A percentile compares a stretch with the other conserved stretches of the same genome.
Evolutionary conservation across 805 yeast genomes (phyloP).

Genomic region (Nakazawaea wyomingensis): DNA sequence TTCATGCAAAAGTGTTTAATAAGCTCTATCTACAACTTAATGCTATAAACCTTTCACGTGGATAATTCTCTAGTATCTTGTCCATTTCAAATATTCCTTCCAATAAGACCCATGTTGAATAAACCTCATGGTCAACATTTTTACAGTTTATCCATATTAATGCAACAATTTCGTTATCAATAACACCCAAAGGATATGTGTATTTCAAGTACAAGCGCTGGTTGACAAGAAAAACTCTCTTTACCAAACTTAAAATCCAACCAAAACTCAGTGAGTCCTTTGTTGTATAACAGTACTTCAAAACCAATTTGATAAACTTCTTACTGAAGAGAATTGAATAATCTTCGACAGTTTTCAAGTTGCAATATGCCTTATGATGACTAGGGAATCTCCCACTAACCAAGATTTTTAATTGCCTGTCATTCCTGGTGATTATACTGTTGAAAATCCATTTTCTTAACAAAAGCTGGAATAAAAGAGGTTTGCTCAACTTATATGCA

Average conservation of each 20-base stretch:
- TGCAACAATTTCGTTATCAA: slow-evolving; percentile 10
- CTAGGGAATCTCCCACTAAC: background rate
- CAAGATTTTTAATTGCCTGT: background rate
- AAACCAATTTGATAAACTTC: slow-evolving; percentile 3
- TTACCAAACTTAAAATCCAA: slow-evolving; percentile 1
- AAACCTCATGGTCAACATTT: slow-evolving; percentile 7
- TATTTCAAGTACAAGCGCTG: slow-evolving; percentile 8
- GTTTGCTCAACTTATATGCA: background rate
- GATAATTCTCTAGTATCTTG: slow-evolving; percentile 5
- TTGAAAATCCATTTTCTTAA: slow-evolving; percentile 8
- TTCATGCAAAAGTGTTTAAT: background rate
- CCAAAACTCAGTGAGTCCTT: slow-evolving; percentile 2
- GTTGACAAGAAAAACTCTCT: background rate
- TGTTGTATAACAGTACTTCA: slow-evolving; percentile 7
- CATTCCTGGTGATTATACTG: slow-evolving; percentile 1
- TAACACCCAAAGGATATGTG: slow-evolving; percentile 6
- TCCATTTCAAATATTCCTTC: slow-evolving; percentile 7
- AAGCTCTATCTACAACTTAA: slow-evolving; percentile 1
- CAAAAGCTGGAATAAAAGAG: background rate
- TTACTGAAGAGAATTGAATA: slow-evolving; percentile 5
- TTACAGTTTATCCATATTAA: slow-evolving; percentile 12
- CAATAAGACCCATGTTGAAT: slow-evolving; percentile 9
- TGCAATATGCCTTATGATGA: background rate
- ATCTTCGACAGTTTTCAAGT: slow-evolving; percentile 5
- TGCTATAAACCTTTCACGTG: slow-evolving; percentile 1